phyloP scores from a whole-genome alignment of 2,329 filamentous ascomycete species.

The Fusarium paranaense region DNA sequence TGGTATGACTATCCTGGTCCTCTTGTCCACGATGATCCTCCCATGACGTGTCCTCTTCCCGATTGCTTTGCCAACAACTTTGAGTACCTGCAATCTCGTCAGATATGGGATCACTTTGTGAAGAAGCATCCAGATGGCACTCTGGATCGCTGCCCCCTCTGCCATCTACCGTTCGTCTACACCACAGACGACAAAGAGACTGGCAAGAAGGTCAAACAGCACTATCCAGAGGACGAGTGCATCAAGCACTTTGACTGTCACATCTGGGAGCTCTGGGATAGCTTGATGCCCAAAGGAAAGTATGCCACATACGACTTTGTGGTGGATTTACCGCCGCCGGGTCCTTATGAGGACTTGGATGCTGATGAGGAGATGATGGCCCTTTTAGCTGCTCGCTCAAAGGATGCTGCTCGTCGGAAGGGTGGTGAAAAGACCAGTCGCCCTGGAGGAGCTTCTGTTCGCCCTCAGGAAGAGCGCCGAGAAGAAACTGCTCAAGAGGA shows the following conservation, averaged over 20 bases:
- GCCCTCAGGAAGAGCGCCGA: neutral
- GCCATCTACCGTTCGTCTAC: conserved; percentile 13
- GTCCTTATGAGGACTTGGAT: neutral
- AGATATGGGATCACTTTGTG: conserved; percentile 28
- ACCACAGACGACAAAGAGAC: neutral
- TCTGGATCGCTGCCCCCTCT: conserved; percentile 28
- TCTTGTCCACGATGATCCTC: conserved; percentile 6
- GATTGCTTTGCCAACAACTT: conserved; percentile 6
- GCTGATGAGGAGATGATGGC: neutral
- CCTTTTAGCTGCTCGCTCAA: neutral
- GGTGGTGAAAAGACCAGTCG: neutral
- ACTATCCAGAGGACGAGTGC: conserved; percentile 1
- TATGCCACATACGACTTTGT: neutral
- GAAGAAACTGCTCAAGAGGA: neutral
- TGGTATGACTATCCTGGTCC: conserved; percentile 33
- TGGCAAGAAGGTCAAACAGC: neutral
- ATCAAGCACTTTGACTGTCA: conserved; percentile 40
- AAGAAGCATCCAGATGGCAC: neutral
- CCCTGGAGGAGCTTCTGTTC: neutral
- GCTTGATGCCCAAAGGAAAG: neutral
- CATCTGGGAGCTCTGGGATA: conserved; percentile 33
- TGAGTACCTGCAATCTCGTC: conserved; percentile 1
- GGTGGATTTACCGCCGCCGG: neutral
- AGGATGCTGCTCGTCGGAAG: neutral
- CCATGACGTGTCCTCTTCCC: conserved; percentile 3